Evolutionary conservation across 2,329 filamentous ascomycete genomes (phyloP), one percentile per base, ranked within the genome.

Genomic region (Xylaria sp.): DNA sequence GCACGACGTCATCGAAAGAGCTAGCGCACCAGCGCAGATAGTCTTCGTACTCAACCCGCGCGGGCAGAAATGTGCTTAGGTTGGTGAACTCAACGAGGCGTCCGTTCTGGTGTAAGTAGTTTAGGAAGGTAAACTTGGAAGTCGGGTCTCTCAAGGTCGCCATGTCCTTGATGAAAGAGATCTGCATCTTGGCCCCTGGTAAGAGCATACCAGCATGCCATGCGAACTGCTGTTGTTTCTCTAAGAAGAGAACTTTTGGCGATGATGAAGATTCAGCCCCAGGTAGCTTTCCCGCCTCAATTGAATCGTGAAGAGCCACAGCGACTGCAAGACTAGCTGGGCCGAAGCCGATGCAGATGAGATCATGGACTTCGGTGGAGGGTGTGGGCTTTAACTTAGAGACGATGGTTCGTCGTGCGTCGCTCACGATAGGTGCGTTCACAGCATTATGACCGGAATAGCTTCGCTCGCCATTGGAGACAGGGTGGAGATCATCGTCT

Each of bases 151-250:
- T 88, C 74, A 97, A 86, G 3, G 93, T 96, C 3, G 95, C 95
- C 80, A 98, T 88, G 79, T 98, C 95, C 83, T 98, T 98, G 83
- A 98, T 88, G 84, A 97, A 98, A 10, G 93, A 97, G 75, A 98
- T 98, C 80, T 98, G 95, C 95, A 98, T 98, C 82, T 92, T 94
- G 62, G 94, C 93, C 5, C 94, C 94, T 0, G 94, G 93, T 2
- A 98, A 88, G 68, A 98, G 89, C 95, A 98, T 98, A 69, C 95
- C 95, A 0, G 94, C 90, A 81, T 98, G 95, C 95, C 95, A 98
- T 67, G 92, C 89, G 78, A 98, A 98, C 57, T 86, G 83, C 39
- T 85, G 78, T 81, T 98, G 95, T 80, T 92, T 92, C 84, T 98
- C 95, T 28, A 98, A 82, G 81, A 98, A 98, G 54, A 93, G 87